Evolutionary conservation across 2,329 filamentous ascomycete species (phyloP).

Genomic region (Phialophora tarda): DNA sequence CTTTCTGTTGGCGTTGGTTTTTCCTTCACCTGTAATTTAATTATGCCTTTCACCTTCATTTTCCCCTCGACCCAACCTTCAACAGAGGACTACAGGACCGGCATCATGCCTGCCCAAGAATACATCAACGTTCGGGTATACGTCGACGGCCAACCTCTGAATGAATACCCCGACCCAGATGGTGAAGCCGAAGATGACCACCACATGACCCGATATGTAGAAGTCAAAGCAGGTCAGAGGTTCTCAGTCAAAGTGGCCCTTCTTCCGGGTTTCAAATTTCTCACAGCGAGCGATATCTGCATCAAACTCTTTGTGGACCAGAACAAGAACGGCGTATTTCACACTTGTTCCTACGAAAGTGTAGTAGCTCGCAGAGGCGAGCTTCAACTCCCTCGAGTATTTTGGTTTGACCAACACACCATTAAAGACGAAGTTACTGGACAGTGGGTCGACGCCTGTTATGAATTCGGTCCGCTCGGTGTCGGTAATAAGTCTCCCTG

Average conservation of each 20-base stretch:
- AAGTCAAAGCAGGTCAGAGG: slow-evolving; percentile 22
- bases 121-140: slow-evolving; percentile 23
- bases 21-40: not conserved
- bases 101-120: slow-evolving; percentile 18
- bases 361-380: not conserved
- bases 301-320: slow-evolving; percentile 3
- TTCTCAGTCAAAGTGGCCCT: slow-evolving; percentile 13
- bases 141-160: slow-evolving; percentile 22
- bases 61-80: not conserved
- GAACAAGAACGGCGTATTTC: not conserved
- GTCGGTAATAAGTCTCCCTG: not conserved
- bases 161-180: slow-evolving; percentile 22
- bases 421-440: slow-evolving; percentile 4
- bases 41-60: not conserved
- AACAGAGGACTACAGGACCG: not conserved
- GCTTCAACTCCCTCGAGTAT: not conserved
- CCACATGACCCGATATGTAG: slow-evolving; percentile 11
- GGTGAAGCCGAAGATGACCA: slow-evolving; percentile 2
- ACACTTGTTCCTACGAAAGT: not conserved
- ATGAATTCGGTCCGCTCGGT: slow-evolving; percentile 3
- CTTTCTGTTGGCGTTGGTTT: not conserved
- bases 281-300: not conserved
- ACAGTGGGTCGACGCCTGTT: not conserved
- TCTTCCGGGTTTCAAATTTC: slow-evolving; percentile 21
- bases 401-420: not conserved